Base-by-base conservation (phyloP, 768 basidiomycete species). In the Panaeolus cyanescens region DNA sequence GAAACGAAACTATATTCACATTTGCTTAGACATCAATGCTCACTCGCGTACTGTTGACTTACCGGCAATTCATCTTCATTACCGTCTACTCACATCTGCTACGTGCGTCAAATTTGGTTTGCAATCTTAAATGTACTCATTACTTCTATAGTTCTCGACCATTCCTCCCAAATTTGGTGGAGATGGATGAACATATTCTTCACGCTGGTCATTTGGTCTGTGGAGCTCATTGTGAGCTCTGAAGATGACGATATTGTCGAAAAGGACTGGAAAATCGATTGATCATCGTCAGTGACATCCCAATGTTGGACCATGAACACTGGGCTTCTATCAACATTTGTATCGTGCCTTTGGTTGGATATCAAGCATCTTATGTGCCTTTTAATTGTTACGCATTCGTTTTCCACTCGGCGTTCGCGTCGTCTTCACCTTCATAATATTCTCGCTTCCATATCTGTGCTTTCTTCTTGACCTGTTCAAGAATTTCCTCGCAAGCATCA, bases 361-460 rank as follows among this genome's bases (percentile, higher is more conserved):
- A 42, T 57, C 45, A 39, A 58, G 55, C 56, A 64, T 58, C 31
- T 65, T 61, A 50, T 25, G 30, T 28, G 45, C 25, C 25, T 28
- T 50, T 40, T 63, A 39, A 39, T 30, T 55, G 61, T 73, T 69
- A 80, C 58, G 73, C 67, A 71, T 91, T 91, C 62, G 79, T 80
- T 72, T 91, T 91, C 90, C 90, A 91, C 68, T 84, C 81, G 9
- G 89, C 89, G 55, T 77, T 79, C 32, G 78, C 82, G 45, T 89
- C 87, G 55, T 73, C 72, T 65, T 86, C 83, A 6, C 86, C 90
- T 68, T 89, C 89, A 67, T 95, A 96, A 68, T 84, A 92, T 70
- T 96, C 95, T 67, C 91, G 77, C 78, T 96, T 96, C 95, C 95
- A 96, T 64, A 96, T 90, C 73, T 93, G 93, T 39, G 83, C 92